Percentiles rank a stretch among this genome's conserved stretches.
These are phyloP conservation scores for Arxiozyma telluris DNA, from an alignment of 1,139 yeast species.

Conservation along the genomic window DNA sequence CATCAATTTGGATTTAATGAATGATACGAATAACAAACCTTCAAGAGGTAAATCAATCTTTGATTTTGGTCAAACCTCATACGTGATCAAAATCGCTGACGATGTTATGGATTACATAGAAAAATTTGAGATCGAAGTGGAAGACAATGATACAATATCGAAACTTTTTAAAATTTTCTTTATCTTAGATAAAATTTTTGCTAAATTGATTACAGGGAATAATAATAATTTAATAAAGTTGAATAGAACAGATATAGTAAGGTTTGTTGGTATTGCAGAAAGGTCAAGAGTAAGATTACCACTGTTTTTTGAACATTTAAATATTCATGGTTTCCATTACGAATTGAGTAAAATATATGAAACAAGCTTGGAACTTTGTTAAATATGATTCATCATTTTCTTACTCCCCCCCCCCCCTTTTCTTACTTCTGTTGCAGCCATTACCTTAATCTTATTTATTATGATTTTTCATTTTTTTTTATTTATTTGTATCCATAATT, in stretches of 20 bases:
- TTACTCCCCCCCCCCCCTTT: not conserved
- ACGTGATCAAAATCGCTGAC: constrained; percentile 52
- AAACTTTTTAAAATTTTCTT: constrained; percentile 37
- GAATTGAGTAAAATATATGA: constrained; percentile 32
- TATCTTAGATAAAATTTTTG: constrained; percentile 37
- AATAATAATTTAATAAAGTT: constrained; percentile 23
- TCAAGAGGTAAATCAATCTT: constrained; percentile 8
- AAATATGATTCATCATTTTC: constrained; percentile 5
- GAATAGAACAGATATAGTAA: constrained; percentile 40
- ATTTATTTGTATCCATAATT: not conserved
- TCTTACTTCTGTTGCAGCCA: not conserved
- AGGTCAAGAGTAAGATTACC: constrained; percentile 38
- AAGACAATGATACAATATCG: constrained; percentile 17
- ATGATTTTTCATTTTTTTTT: no score
- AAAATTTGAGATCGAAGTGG: constrained; percentile 34
- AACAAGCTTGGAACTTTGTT: constrained; percentile 27
- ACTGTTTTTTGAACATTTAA: constrained; percentile 22
- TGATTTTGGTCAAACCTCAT: constrained; percentile 50
- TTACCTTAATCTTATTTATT: not conserved
- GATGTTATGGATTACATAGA: constrained; percentile 55
- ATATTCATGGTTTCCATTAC: constrained; percentile 30
- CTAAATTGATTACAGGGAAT: constrained; percentile 37
- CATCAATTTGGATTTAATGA: constrained; percentile 11
- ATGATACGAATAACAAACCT: constrained; percentile 6
- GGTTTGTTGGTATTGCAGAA: constrained; percentile 40